Conservation (phyloP, 306 rosid genomes). For the Phaseolus lunatus region DNA sequence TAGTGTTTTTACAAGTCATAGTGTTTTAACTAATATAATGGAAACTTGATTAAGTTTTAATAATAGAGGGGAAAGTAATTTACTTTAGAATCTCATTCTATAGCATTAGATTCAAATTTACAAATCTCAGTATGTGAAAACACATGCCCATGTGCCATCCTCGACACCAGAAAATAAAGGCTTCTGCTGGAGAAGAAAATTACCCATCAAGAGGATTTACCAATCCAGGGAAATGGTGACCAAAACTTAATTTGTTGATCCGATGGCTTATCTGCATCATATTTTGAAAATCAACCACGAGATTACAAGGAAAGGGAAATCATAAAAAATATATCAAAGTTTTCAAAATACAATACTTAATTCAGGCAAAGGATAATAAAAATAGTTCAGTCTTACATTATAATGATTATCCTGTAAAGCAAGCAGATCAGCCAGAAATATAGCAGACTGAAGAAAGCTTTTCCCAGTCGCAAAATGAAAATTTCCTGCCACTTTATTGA, state of each 20-base stretch:
- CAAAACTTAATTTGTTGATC: conserved; percentile 85
- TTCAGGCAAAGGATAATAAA: conserved; percentile 22
- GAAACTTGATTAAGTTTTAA: conserved; percentile 1
- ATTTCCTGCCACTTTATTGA: conserved; percentile 92
- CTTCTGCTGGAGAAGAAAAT: conserved; percentile 41
- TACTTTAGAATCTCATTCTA: conserved; percentile 12
- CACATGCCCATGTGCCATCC: conserved; percentile 5
- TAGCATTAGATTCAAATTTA: conserved; percentile 24
- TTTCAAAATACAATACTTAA: conserved; percentile 13
- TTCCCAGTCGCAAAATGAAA: conserved; percentile 82
- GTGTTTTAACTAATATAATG: background rate
- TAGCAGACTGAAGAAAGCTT: conserved; percentile 79
- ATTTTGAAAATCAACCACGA: conserved; percentile 35
- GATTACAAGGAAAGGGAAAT: conserved; percentile 29
- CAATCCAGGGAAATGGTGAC: conserved; percentile 76
- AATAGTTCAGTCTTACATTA: conserved; percentile 65
- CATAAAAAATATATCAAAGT: conserved; percentile 9
- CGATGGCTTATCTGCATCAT: conserved; percentile 84
- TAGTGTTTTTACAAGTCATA: background rate
- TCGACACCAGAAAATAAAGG: conserved; percentile 40
- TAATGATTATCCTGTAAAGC: conserved; percentile 61
- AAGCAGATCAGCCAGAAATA: conserved; percentile 63
- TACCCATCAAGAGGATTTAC: conserved; percentile 98
- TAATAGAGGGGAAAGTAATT: conserved; percentile 15
- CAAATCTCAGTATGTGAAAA: conserved; percentile 14